Percentiles rank a stretch among this genome's conserved stretches.
phyloP scores from a whole-genome alignment of 306 rosid genomes.

The Prunus davidiana region DNA sequence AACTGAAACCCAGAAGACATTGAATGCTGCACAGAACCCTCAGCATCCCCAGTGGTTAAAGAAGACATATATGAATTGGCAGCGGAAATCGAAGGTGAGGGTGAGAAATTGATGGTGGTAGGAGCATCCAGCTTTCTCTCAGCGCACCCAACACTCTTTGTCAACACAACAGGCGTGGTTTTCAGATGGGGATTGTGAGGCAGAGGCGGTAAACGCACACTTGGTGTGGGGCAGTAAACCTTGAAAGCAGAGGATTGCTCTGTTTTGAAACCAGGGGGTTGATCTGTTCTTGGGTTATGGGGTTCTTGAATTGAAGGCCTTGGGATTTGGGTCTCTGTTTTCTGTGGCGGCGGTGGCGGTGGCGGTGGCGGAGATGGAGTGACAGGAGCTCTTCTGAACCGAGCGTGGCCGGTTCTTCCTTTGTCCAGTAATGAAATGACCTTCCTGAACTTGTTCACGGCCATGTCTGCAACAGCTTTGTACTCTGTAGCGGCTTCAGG shows the following conservation, averaged over 20 bases:
- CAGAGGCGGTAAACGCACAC: conserved; percentile 40
- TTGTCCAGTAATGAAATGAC: conserved; percentile 58
- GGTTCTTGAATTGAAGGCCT: conserved; percentile 1
- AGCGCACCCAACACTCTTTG: conserved; percentile 12
- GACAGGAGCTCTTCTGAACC: conserved; percentile 55
- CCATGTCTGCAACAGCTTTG: conserved; percentile 48
- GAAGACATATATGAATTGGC: conserved; percentile 58
- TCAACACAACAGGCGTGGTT: not conserved
- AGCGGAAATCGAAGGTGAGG: conserved; percentile 41
- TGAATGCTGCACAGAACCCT: conserved; percentile 40
- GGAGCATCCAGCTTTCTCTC: conserved; percentile 33
- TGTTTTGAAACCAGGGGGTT: not conserved
- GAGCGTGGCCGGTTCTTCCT: conserved; percentile 71
- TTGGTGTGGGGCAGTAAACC: conserved; percentile 52
- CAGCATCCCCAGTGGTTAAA: conserved; percentile 43
- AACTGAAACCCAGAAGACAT: conserved; percentile 53
- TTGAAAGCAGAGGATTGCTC: conserved; percentile 51
- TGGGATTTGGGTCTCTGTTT: conserved; percentile 15
- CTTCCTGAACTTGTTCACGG: conserved; percentile 60
- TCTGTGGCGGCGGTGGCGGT: conserved; percentile 1
- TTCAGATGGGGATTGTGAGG: conserved; percentile 19
- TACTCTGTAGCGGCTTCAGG: conserved; percentile 16
- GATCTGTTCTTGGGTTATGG: not conserved
- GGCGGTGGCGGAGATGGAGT: conserved; percentile 16
- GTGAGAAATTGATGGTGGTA: conserved; percentile 27